Conservation (phyloP, 2,329 filamentous ascomycete species). For the Coniosporium tulheliwenetii region DNA sequence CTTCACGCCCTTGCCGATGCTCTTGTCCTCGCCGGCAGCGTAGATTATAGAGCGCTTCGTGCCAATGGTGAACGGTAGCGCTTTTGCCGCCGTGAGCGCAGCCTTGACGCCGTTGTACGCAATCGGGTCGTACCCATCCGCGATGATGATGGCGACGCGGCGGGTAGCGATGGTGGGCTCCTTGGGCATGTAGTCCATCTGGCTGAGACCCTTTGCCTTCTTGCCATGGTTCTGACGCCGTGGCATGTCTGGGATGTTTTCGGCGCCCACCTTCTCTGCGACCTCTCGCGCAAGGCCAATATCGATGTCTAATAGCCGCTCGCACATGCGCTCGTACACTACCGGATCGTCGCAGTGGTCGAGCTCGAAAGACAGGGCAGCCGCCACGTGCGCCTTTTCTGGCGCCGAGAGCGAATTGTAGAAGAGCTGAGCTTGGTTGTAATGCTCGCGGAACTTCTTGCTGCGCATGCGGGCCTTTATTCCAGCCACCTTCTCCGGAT, state of each 20-base stretch:
- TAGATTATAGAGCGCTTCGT: constrained; percentile 51
- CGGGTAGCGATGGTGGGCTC: constrained; percentile 54
- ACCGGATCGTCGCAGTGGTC: constrained; percentile 69
- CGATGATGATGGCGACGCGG: constrained; percentile 59
- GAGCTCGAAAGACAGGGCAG: constrained; percentile 53
- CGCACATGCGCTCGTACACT: constrained; percentile 56
- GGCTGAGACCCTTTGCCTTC: constrained; percentile 51
- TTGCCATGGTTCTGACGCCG: constrained; percentile 47
- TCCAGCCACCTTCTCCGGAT: constrained; percentile 47
- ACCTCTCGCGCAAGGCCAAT: constrained; percentile 52
- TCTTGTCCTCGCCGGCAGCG: constrained; percentile 41
- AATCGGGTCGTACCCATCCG: constrained; percentile 56
- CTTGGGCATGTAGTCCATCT: constrained; percentile 49
- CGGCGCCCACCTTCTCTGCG: constrained; percentile 53
- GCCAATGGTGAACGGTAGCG: constrained; percentile 58
- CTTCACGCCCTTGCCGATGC: constrained; percentile 36
- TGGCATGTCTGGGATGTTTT: constrained; percentile 34
- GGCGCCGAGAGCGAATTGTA: constrained; percentile 58
- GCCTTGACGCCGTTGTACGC: constrained; percentile 51
- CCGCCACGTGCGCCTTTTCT: constrained; percentile 48
- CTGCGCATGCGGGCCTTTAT: constrained; percentile 55
- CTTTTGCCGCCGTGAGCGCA: constrained; percentile 44
- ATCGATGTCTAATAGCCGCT: constrained; percentile 58
- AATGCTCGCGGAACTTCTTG: constrained; percentile 64
- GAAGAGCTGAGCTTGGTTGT: constrained; percentile 66